Evolutionary conservation across 2,329 filamentous ascomycete species (phyloP).

Genomic region (Westerdykella aurantiaca): DNA sequence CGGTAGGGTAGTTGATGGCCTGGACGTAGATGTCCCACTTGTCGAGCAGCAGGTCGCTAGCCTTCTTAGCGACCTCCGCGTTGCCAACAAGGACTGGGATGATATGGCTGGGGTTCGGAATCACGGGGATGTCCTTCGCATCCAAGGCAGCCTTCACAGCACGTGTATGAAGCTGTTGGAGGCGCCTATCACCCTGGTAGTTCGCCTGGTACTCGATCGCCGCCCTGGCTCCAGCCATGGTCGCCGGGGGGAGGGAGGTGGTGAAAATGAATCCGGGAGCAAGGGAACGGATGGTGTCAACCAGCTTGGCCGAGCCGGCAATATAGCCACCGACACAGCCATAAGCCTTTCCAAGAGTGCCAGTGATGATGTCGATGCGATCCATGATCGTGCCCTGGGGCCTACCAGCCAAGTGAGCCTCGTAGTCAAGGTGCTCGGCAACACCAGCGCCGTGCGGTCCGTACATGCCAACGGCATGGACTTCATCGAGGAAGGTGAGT

Average conservation of each 20-base stretch:
- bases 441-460: conserved; percentile 92
- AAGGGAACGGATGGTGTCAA: conserved; percentile 89
- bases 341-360: conserved; percentile 94
- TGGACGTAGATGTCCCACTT: conserved; percentile 96
- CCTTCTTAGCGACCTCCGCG: conserved; percentile 84
- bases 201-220: conserved; percentile 92
- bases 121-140: conserved; percentile 83
- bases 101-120: conserved; percentile 96
- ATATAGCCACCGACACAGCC: conserved; percentile 98
- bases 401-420: conserved; percentile 69
- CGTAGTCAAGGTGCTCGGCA: conserved; percentile 93
- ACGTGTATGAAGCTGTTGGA: conserved; percentile 94
- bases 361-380: conserved; percentile 94
- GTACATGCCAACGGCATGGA: conserved; percentile 99
- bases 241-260: conserved; percentile 88
- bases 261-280: conserved; percentile 99
- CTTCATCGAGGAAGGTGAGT: conserved; percentile 95
- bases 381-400: conserved; percentile 86
- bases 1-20: conserved; percentile 97
- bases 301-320: conserved; percentile 76
- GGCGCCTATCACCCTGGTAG: conserved; percentile 76
- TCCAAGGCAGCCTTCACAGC: conserved; percentile 82
- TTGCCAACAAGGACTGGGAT: conserved; percentile 90
- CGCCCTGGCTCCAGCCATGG: conserved; percentile 87
- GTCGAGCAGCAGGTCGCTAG: conserved; percentile 83